Conservation (phyloP, 2,329 filamentous ascomycete genomes). For the Colletotrichum trifolii region DNA sequence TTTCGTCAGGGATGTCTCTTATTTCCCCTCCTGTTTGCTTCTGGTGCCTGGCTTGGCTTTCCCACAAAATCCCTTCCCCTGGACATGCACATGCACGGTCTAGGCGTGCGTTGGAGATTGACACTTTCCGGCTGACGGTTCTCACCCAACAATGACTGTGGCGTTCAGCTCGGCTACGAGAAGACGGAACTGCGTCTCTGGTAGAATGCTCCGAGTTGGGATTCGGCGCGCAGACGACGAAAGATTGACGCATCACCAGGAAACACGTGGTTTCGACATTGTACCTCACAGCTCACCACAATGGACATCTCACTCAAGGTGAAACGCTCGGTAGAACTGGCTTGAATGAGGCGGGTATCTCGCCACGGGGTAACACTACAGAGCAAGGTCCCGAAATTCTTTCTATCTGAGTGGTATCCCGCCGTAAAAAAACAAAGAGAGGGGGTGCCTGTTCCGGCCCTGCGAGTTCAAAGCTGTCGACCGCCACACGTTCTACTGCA, state of each 20-base stretch:
- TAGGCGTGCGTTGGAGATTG: no score
- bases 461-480: neutral
- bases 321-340: constrained; percentile 16
- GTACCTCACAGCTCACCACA: neutral
- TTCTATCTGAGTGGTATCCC: constrained; percentile 32
- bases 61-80: no score
- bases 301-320: constrained; percentile 1
- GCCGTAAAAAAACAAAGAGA: constrained; percentile 1
- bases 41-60: no score
- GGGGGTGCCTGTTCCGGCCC: neutral
- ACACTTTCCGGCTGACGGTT: no score
- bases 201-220: no score
- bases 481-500: constrained; percentile 16
- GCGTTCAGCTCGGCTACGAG: no score
- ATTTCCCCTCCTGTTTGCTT: neutral
- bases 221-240: no score
- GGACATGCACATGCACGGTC: no score
- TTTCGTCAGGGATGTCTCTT: constrained; percentile 17
- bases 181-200: no score
- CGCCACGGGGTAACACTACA: constrained; percentile 8
- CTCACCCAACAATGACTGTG: no score
- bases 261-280: no score
- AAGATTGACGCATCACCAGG: no score
- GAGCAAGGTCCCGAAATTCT: constrained; percentile 7
- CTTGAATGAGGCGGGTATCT: constrained; percentile 10